Percentiles rank a stretch among this genome's conserved stretches.
Evolutionary conservation across 2,329 filamentous ascomycete genomes (phyloP).

Genomic region (Trichoderma atrobrunneum): DNA sequence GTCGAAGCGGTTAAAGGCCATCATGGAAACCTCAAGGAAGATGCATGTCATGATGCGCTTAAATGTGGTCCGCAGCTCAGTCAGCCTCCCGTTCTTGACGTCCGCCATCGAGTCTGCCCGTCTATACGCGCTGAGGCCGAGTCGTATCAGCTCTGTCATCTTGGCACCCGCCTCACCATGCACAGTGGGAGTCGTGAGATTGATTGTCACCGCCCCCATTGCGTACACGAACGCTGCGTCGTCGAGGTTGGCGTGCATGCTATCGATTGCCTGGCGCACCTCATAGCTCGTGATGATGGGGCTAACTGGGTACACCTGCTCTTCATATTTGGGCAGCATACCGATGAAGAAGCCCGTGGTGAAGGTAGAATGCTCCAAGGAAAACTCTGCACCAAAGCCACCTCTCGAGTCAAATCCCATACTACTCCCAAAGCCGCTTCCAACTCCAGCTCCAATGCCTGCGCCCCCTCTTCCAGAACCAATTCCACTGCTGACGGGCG

Average conservation of each 20-base stretch:
- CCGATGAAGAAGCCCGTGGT: slow-evolving; percentile 33
- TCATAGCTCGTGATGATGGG: slow-evolving; percentile 34
- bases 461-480: neutral
- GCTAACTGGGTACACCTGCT: slow-evolving; percentile 38
- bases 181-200: slow-evolving; percentile 32
- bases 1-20: slow-evolving; percentile 46
- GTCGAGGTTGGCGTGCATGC: slow-evolving; percentile 34
- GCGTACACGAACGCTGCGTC: slow-evolving; percentile 38
- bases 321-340: slow-evolving; percentile 35
- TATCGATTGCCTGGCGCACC: slow-evolving; percentile 31
- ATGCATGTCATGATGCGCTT: slow-evolving; percentile 48
- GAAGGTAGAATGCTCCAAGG: slow-evolving; percentile 20
- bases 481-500: neutral
- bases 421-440: neutral
- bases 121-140: slow-evolving; percentile 26
- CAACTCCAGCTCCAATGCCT: neutral
- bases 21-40: slow-evolving; percentile 51
- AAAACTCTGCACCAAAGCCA: neutral
- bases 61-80: slow-evolving; percentile 39
- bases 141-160: slow-evolving; percentile 30
- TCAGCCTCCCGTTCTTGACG: slow-evolving; percentile 34
- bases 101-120: slow-evolving; percentile 31
- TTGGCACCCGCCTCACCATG: slow-evolving; percentile 31
- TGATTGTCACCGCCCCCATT: slow-evolving; percentile 37
- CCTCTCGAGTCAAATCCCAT: neutral